Conservation (phyloP, 257 asterid species). For the Linderniella brevidens region DNA sequence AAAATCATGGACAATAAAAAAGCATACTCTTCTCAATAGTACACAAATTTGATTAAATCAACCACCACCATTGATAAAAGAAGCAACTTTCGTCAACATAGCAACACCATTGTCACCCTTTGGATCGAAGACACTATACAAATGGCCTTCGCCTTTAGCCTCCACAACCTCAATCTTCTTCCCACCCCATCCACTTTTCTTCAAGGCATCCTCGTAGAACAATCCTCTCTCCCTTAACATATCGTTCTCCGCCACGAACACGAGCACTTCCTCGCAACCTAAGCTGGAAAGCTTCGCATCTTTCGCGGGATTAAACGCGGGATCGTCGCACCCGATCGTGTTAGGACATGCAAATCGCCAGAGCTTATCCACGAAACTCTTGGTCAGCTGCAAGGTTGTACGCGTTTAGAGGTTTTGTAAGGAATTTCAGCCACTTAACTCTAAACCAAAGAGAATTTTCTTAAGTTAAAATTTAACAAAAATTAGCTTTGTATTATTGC, state of each 20-base stretch:
- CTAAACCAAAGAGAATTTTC: too few relatives aligned
- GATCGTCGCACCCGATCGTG: conserved; percentile 16
- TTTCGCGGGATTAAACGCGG: conserved; percentile 24
- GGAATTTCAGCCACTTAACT: too few relatives aligned
- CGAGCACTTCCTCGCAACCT: conserved; percentile 17
- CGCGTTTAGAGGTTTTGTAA: too few relatives aligned
- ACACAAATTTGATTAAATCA: too few relatives aligned
- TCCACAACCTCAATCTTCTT: conserved; percentile 22
- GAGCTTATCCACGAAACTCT: conserved; percentile 4
- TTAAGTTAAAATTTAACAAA: too few relatives aligned
- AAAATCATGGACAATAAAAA: too few relatives aligned
- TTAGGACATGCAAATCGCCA: conserved; percentile 23
- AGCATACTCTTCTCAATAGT: too few relatives aligned
- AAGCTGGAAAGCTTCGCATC: conserved; percentile 19
- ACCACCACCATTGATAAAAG: conserved; percentile 16
- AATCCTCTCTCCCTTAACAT: conserved; percentile 21
- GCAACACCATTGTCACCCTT: conserved; percentile 14
- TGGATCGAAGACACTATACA: conserved; percentile 22
- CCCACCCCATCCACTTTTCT: conserved; percentile 31
- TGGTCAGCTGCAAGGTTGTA: background rate
- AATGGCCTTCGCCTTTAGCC: conserved; percentile 23
- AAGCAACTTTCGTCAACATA: conserved; percentile 17
- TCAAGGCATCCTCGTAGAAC: conserved; percentile 16
- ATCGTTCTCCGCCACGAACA: conserved; percentile 32
- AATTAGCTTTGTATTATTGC: too few relatives aligned